Percentiles rank a stretch among this genome's conserved stretches.
phyloP scores from a whole-genome alignment of 768 basidiomycete species.

The Candolleomyces aberdarensis region DNA sequence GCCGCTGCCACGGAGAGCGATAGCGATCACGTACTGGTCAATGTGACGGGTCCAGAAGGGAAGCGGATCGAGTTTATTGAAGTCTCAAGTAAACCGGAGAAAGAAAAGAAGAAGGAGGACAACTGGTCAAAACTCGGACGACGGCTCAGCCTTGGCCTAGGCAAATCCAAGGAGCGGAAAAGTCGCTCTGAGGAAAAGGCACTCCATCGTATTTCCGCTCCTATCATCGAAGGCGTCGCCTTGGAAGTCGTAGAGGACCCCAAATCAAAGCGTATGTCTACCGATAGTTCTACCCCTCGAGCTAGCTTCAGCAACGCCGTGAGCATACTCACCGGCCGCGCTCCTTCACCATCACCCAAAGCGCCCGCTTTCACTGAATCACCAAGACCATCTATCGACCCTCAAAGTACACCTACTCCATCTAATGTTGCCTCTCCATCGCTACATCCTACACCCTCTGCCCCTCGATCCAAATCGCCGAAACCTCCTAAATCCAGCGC shows the following conservation, averaged over 20 bases:
- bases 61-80: conserved; percentile 5
- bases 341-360: conserved; percentile 7
- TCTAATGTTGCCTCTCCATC: background rate
- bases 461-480: conserved; percentile 37
- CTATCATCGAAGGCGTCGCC: conserved; percentile 16
- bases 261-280: background rate
- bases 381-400: background rate
- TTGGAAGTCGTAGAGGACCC: background rate
- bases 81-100: background rate
- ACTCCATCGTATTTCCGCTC: conserved; percentile 15
- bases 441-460: background rate
- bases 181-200: conserved; percentile 28
- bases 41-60: background rate
- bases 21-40: conserved; percentile 2
- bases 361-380: background rate
- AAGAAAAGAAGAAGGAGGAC: conserved; percentile 7
- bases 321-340: background rate
- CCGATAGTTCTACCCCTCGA: conserved; percentile 1
- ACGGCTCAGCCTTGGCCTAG: conserved; percentile 53
- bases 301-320: background rate
- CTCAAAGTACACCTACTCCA: background rate
- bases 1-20: background rate
- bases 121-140: conserved; percentile 63
- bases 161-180: conserved; percentile 35
- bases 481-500: conserved; percentile 52